Percentiles rank a stretch among this genome's conserved stretches.
Conservation (phyloP, 805 yeast genomes). For the Wickerhamiella allomyrinae region DNA sequence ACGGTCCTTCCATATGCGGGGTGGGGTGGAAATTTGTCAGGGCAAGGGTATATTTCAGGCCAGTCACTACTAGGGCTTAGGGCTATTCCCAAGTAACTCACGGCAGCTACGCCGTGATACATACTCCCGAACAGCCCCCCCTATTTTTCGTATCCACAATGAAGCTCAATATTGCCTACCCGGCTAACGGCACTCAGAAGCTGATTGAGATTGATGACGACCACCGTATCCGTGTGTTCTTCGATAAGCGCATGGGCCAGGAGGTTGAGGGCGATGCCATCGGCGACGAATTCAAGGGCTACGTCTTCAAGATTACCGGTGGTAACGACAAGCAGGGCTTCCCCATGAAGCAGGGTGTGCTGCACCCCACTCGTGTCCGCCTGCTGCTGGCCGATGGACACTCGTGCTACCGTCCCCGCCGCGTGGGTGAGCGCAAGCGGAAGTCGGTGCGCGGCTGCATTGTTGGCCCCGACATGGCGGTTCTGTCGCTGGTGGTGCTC, state of each 20-base stretch:
- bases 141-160: slow-evolving; percentile 6
- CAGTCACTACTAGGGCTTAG: slow-evolving; percentile 3
- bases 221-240: slow-evolving; percentile 94
- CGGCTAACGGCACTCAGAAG: slow-evolving; percentile 99
- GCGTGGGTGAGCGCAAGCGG: slow-evolving; percentile 99
- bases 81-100: neutral
- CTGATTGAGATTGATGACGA: slow-evolving; percentile 96
- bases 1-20: no score
- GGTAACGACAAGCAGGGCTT: slow-evolving; percentile 99
- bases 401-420: slow-evolving; percentile 99
- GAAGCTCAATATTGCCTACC: slow-evolving; percentile 97
- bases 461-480: slow-evolving; percentile 94
- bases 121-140: neutral
- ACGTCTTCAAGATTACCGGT: slow-evolving; percentile 96
- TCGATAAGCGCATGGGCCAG: slow-evolving; percentile 99
- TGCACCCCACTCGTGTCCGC: slow-evolving; percentile 99
- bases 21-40: no score
- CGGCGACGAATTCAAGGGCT: slow-evolving; percentile 99
- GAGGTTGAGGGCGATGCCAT: slow-evolving; percentile 98
- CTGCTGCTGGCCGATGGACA: slow-evolving; percentile 83
- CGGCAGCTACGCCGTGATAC: neutral
- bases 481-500: slow-evolving; percentile 79
- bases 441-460: slow-evolving; percentile 99
- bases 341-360: slow-evolving; percentile 99
- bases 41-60: neutral